phyloP scores from a whole-genome alignment of 495 filamentous ascomycete species.

The Aspergillus avenaceus region DNA sequence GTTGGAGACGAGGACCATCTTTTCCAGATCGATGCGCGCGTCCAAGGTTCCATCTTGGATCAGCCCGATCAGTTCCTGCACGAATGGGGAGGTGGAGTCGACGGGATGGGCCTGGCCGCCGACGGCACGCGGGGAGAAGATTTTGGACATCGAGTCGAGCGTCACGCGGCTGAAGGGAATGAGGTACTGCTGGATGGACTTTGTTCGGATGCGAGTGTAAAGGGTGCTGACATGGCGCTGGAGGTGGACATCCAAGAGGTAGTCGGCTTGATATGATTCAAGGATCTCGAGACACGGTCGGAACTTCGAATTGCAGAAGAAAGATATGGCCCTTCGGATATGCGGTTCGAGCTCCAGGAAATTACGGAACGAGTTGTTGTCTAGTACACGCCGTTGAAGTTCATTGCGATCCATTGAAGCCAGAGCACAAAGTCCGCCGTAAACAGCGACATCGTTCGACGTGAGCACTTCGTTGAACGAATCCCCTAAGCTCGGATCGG shows the following conservation, averaged over 20 bases:
- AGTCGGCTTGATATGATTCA: slow-evolving; percentile 76
- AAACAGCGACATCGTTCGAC: slow-evolving; percentile 86
- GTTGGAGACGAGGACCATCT: slow-evolving; percentile 69
- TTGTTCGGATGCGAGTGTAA: slow-evolving; percentile 71
- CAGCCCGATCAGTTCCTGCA: slow-evolving; percentile 71
- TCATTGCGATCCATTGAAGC: slow-evolving; percentile 80
- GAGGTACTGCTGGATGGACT: slow-evolving; percentile 89
- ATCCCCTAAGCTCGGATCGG: slow-evolving; percentile 47
- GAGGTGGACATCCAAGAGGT: slow-evolving; percentile 84
- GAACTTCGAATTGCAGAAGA: slow-evolving; percentile 87
- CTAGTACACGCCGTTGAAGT: slow-evolving; percentile 71
- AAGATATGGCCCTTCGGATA: slow-evolving; percentile 81
- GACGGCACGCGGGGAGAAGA: slow-evolving; percentile 48
- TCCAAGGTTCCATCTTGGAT: slow-evolving; percentile 69
- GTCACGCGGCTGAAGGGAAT: slow-evolving; percentile 75
- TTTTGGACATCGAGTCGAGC: slow-evolving; percentile 61
- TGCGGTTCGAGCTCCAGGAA: slow-evolving; percentile 94
- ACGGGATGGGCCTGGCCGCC: slow-evolving; percentile 34
- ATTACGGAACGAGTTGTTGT: slow-evolving; percentile 72
- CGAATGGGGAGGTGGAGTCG: slow-evolving; percentile 54
- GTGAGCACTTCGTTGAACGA: slow-evolving; percentile 70
- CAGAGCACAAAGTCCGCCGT: slow-evolving; percentile 85
- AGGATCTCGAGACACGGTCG: slow-evolving; percentile 76
- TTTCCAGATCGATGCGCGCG: slow-evolving; percentile 79
- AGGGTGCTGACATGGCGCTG: slow-evolving; percentile 68